Evolutionary conservation across 2,329 filamentous ascomycete genomes (phyloP).

Genomic region (Aulographum hederae): DNA sequence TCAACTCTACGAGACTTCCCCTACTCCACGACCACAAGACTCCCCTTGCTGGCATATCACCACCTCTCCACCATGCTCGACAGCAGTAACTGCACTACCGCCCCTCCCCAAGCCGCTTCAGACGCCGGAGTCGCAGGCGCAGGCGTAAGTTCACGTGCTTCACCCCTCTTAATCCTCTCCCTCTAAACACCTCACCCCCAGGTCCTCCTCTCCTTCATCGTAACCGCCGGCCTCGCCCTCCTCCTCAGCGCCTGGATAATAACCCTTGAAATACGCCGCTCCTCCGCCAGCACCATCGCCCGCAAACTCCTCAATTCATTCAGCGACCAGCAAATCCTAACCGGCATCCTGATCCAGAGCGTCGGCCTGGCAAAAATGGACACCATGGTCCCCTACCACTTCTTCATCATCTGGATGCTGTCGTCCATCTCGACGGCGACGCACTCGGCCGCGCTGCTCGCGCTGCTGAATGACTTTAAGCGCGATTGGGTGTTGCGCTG

Average conservation of each 20-base stretch:
- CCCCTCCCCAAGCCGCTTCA: constrained; percentile 26
- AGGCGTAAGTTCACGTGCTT: constrained; percentile 26
- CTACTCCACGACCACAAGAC: too few species aligned
- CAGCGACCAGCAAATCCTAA: constrained; percentile 50
- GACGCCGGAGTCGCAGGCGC: constrained; percentile 40
- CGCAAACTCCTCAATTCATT: constrained; percentile 48
- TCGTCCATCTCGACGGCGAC: constrained; percentile 45
- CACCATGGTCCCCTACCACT: constrained; percentile 46
- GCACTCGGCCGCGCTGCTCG: constrained; percentile 46
- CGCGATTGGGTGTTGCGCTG: constrained; percentile 48
- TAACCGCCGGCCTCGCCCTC: constrained; percentile 41
- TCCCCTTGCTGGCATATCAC: too few species aligned
- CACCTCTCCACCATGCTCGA: constrained; percentile 3
- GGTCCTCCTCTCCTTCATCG: constrained; percentile 48
- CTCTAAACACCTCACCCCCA: constrained; percentile 10
- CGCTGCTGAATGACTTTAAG: constrained; percentile 46
- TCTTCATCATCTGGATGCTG: constrained; percentile 54
- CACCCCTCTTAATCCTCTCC: neutral
- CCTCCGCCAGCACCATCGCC: constrained; percentile 30
- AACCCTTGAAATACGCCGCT: constrained; percentile 31
- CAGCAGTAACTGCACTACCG: constrained; percentile 20
- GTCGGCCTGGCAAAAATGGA: constrained; percentile 42
- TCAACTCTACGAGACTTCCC: too few species aligned
- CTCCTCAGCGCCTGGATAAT: constrained; percentile 37
- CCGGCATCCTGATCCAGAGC: constrained; percentile 48